These are phyloP conservation scores for Wickerhamiella allomyrinae DNA, from an alignment of 805 yeast genomes.

Conservation along the genomic window DNA sequence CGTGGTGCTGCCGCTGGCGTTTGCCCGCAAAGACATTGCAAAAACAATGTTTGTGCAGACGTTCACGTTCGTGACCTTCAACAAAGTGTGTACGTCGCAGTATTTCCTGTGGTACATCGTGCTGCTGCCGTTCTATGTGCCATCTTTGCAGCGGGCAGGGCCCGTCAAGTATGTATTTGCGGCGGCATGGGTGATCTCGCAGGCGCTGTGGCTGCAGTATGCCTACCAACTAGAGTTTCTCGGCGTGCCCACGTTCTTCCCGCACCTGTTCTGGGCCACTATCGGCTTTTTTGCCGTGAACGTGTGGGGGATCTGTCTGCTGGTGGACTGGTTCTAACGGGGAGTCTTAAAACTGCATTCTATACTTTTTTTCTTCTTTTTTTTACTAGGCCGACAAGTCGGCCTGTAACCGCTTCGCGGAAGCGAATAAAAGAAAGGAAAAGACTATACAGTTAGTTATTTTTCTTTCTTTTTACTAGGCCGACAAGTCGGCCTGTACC, in stretches of 20 bases:
- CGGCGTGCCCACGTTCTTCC: constrained; percentile 51
- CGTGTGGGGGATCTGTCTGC: constrained; percentile 42
- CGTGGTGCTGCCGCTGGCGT: constrained; percentile 41
- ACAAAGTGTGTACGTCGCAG: constrained; percentile 84
- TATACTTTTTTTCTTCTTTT: too few species aligned
- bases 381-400: too few species aligned
- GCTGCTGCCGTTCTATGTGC: constrained; percentile 59
- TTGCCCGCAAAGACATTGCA: constrained; percentile 31
- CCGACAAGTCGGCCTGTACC: too few species aligned
- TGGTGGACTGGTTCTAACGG: constrained; percentile 33
- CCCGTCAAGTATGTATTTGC: constrained; percentile 21
- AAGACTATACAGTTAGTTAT: too few species aligned
- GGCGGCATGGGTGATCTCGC: constrained; percentile 52
- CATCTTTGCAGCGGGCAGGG: constrained; percentile 29
- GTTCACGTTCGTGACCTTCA: constrained; percentile 59
- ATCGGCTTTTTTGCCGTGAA: constrained; percentile 46
- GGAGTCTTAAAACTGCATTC: too few species aligned
- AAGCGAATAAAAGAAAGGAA: too few species aligned
- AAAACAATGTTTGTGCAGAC: constrained; percentile 62
- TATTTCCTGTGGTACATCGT: constrained; percentile 91
- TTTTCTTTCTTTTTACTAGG: too few species aligned
- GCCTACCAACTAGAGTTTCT: constrained; percentile 73
- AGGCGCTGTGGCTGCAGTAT: constrained; percentile 62
- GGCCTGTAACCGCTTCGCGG: too few species aligned
- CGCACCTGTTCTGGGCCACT: constrained; percentile 43